Base-by-base conservation (phyloP, 2,329 filamentous ascomycete genomes). In the Trichoderma sp. region DNA sequence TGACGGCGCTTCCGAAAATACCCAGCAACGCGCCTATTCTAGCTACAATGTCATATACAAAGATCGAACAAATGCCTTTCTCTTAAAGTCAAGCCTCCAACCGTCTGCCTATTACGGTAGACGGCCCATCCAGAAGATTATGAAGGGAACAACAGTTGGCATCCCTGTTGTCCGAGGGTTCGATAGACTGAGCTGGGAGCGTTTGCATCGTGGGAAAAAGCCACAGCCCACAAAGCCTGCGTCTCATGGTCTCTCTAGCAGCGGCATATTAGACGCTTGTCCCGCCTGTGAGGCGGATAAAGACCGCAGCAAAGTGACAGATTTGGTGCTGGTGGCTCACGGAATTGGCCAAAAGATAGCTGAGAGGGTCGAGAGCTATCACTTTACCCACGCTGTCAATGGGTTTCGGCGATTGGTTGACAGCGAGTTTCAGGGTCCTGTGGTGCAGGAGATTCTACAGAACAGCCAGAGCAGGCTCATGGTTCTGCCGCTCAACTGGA, bases 321-420 rank as follows among this genome's bases (percentile, higher is more conserved):
- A 99, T 75, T 83, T 99, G 8, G 87, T 98, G 2, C 84, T 99
- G 5, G 92, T 98, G 10, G 92, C 95, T 52, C 95, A 99, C 74
- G 95, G 95, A 2, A 98, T 99, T 71, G 95, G 95, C 0, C 95
- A 99, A 77, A 98, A 99, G 77, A 85, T 98, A 59, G 96, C 94
- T 0, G 93, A 99, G 76, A 86, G 94, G 13, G 92, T 98, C 69
- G 94, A 98, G 78, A 97, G 93, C 73, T 99, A 94, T 74, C 93
- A 98, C 77, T 99, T 99, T 74, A 99, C 95, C 0, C 94, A 98
- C 77, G 92, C 93, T 5, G 94, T 98, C 76, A 98, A 97, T 75
- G 87, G 90, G 0, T 95, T 99, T 72, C 89, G 95, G 13, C 87
- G 94, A 68, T 89, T 92, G 22, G 87, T 98, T 67, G 97, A 97